Conservation (phyloP, 164 flowering plant genomes). For the Berberis thunbergii region DNA sequence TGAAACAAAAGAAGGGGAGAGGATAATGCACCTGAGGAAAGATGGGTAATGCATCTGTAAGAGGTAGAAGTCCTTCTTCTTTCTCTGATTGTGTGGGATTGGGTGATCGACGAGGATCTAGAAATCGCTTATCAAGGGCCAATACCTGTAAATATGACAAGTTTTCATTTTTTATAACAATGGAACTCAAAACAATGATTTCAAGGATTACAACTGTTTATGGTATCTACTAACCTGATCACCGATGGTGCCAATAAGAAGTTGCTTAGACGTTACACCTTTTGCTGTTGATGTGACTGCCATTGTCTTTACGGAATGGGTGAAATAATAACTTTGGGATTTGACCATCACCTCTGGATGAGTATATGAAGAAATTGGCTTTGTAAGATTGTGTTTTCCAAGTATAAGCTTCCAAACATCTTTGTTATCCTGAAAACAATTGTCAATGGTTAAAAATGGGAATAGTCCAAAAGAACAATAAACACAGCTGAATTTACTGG, state of each 20-base stretch:
- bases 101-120: conserved; percentile 82
- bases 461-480: conserved; percentile 3
- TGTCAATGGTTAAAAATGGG: conserved; percentile 3
- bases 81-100: conserved; percentile 80
- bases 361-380: conserved; percentile 80
- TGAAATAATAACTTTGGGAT: conserved; percentile 82
- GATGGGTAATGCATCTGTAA: conserved; percentile 87
- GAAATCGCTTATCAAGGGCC: conserved; percentile 85
- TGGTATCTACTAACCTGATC: conserved; percentile 64
- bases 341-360: conserved; percentile 77
- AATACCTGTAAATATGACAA: conserved; percentile 43
- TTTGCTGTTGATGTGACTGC: conserved; percentile 83
- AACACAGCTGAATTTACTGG: conserved; percentile 2
- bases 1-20: not conserved
- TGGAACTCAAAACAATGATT: not conserved
- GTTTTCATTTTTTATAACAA: not conserved
- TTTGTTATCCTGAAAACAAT: conserved; percentile 65
- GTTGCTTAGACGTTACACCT: conserved; percentile 96
- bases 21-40: conserved; percentile 74
- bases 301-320: conserved; percentile 83
- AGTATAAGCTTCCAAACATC: conserved; percentile 82
- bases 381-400: conserved; percentile 92
- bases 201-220: not conserved
- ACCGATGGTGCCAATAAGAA: conserved; percentile 89
- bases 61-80: conserved; percentile 90